Base-by-base conservation (phyloP, 768 basidiomycete species). In the Phylloporus scabripes region DNA sequence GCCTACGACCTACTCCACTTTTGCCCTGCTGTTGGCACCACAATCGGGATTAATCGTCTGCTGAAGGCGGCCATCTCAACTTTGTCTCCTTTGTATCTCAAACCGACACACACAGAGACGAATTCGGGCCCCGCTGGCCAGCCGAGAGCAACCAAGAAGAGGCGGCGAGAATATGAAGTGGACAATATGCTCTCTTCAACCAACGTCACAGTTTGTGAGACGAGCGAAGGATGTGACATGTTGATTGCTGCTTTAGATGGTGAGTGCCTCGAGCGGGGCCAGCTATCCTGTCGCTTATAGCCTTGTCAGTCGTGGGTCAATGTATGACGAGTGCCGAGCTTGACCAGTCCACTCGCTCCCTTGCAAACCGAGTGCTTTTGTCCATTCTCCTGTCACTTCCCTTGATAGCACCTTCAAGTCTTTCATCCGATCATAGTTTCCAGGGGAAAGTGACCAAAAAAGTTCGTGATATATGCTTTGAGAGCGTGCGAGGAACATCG, bases 101-200 rank as follows among this genome's bases (percentile, higher is more conserved):
- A 64, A 5, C 66, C 71, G 21, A 50, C 71, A 3, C 71, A 73
- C 8, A 52, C 56, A 8, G 60, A 68, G 31, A 45, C 49, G 18
- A 39, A 47, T 21, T 60, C 59, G 1, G 64, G 50, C 14, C 51
- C 59, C 36, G 57, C 55, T 3, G 14, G 48, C 56, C 40, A 68
- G 57, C 70, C 59, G 12, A 80, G 72, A 60, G 82, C 80, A 57
- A 77, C 79, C 47, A 90, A 81, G 63, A 92, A 87, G 62, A 73
- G 83, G 40, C 74, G 76, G 17, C 77, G 81, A 18, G 82, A 75
- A 11, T 90, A 82, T 54, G 86, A 91, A 64, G 86, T 80, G 9
- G 87, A 87, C 46, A 87, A 85, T 58, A 68, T 85, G 5, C 81
- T 92, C 65, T 79, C 75, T 45, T 58, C 68, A 7, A 62, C 74